These are phyloP conservation scores for Kwoniella botswanensis DNA, from an alignment of 768 basidiomycete species.

Conservation along the genomic window DNA sequence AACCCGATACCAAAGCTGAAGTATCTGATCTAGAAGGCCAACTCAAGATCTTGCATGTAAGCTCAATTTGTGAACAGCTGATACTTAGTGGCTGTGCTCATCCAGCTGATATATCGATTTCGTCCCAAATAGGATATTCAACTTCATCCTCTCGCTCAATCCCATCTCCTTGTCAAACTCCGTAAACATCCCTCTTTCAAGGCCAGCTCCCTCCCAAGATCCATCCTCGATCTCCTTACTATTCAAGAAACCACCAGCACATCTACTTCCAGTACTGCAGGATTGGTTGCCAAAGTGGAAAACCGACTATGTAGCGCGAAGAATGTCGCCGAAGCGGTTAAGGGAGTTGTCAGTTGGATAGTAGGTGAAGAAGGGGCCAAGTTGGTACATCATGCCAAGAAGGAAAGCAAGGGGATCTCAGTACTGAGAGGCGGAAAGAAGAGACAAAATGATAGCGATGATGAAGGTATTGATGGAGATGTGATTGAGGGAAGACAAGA, in stretches of 20 bases:
- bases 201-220: constrained; percentile 20
- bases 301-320: constrained; percentile 78
- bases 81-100: not conserved
- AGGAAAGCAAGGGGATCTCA: constrained; percentile 32
- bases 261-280: constrained; percentile 22
- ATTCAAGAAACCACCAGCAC: constrained; percentile 11
- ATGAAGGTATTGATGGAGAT: constrained; percentile 21
- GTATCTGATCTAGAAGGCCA: constrained; percentile 67
- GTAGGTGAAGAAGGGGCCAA: constrained; percentile 50
- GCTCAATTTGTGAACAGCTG: constrained; percentile 16
- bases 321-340: constrained; percentile 68
- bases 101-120: constrained; percentile 3
- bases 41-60: constrained; percentile 71
- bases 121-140: constrained; percentile 63
- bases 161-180: constrained; percentile 74
- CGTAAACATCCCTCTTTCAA: constrained; percentile 72
- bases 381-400: constrained; percentile 34
- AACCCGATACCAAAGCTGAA: constrained; percentile 54
- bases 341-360: constrained; percentile 64
- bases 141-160: constrained; percentile 66
- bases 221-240: constrained; percentile 21
- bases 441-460: constrained; percentile 7
- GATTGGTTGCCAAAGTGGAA: constrained; percentile 66
- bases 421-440: not conserved
- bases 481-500: constrained; percentile 26